Conservation (phyloP, 345 rosid species). For the Anacardium occidentale region DNA sequence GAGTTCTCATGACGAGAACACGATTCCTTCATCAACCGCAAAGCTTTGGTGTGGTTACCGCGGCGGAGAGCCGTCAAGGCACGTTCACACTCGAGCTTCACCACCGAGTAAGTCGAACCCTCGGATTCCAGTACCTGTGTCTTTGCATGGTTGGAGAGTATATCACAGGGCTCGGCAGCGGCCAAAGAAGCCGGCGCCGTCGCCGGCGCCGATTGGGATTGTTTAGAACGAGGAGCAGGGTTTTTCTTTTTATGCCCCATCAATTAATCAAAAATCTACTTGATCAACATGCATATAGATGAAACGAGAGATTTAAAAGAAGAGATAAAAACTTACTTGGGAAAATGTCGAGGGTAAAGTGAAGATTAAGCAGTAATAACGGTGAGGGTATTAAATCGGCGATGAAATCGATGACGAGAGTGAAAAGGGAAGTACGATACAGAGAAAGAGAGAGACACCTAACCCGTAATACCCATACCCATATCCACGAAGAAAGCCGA, state of each 20-base stretch:
- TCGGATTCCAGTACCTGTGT: constrained; percentile 35
- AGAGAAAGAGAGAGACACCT: background rate
- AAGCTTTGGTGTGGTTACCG: constrained; percentile 84
- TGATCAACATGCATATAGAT: constrained; percentile 32
- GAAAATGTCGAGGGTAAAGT: constrained; percentile 23
- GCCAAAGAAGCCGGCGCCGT: constrained; percentile 25
- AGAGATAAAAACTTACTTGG: constrained; percentile 24
- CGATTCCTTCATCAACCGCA: constrained; percentile 81
- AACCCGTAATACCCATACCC: constrained; percentile 2
- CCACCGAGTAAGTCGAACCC: constrained; percentile 35
- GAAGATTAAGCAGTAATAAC: constrained; percentile 14
- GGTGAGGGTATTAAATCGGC: constrained; percentile 36
- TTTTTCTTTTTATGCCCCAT: constrained; percentile 88
- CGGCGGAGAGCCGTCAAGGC: constrained; percentile 75
- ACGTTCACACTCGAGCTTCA: constrained; percentile 82
- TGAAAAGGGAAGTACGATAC: constrained; percentile 5
- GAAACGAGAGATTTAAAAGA: background rate
- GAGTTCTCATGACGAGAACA: constrained; percentile 54
- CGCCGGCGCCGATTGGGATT: constrained; percentile 29
- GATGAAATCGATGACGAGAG: constrained; percentile 37
- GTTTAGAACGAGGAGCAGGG: constrained; percentile 59
- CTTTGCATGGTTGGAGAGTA: constrained; percentile 11
- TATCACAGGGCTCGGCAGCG: constrained; percentile 26
- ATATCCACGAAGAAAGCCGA: background rate
- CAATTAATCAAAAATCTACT: constrained; percentile 21